phyloP scores from a whole-genome alignment of 345 rosid species.

The Corchorus capsularis region DNA sequence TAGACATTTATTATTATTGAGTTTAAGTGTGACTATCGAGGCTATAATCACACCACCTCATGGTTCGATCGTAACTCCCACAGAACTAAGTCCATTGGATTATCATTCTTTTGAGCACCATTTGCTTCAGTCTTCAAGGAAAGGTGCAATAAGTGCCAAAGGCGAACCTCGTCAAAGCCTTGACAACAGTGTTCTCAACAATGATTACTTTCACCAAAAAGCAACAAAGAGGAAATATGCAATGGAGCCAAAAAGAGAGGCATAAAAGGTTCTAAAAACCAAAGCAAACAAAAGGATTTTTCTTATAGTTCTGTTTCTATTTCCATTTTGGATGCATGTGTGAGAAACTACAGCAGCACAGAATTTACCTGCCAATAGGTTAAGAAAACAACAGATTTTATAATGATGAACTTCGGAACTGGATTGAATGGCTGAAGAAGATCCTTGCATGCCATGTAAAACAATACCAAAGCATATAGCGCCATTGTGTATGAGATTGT shows the following conservation, averaged over 20 bases:
- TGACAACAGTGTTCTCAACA: not conserved
- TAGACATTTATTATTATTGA: too few relatives aligned
- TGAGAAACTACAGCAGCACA: not conserved
- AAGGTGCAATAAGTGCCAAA: too few relatives aligned
- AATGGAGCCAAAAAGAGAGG: not conserved
- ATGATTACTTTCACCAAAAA: conserved; percentile 8
- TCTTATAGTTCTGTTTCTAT: not conserved
- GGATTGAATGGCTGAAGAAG: conserved; percentile 98
- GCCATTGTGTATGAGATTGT: conserved; percentile 91
- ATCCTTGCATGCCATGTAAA: conserved; percentile 97
- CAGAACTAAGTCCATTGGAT: too few relatives aligned
- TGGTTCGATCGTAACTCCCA: too few relatives aligned
- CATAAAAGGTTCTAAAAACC: not conserved
- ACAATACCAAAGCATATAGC: conserved; percentile 80
- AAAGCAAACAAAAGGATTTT: not conserved
- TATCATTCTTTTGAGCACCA: too few relatives aligned
- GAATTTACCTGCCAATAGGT: conserved; percentile 96
- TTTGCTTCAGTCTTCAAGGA: too few relatives aligned
- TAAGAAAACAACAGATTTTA: conserved; percentile 93
- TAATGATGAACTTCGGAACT: conserved; percentile 91
- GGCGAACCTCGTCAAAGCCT: too few relatives aligned
- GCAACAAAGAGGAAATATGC: conserved; percentile 6
- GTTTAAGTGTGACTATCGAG: too few relatives aligned
- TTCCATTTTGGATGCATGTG: not conserved
- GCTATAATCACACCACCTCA: too few relatives aligned